Evolutionary conservation across 345 rosid genomes (phyloP), one percentile per base, ranked within the genome.

Genomic region (Bruguiera sexangula): DNA sequence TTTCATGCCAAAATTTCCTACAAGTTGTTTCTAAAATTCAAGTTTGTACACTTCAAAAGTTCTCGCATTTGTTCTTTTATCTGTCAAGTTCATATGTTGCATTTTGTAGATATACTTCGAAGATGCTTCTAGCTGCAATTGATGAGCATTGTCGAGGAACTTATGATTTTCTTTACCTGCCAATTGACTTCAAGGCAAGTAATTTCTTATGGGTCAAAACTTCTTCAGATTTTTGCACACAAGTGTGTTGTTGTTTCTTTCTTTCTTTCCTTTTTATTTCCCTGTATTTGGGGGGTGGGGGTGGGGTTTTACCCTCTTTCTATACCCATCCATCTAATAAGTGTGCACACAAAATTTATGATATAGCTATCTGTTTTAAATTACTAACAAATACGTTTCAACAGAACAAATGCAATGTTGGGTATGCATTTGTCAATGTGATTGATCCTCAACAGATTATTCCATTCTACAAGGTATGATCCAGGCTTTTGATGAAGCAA

Each of bases 351-450:
- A 43, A 11, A 43, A 43, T 43, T 43, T 43, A 43, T 43, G 50
- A 13, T 43, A 43, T 43, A 10, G 46, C 46, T 39, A 39, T 55
- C 29, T 56, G 29, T 3, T 27, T 22, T 5, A 22, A 21, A 56
- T 10, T 27, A 4, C 60, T 56, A 24, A 56, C 6, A 32, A 19
- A 37, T 50, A 30, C 32, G 56, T 56, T 55, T 39, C 56, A n/a
- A 51, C 89, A 91, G 97, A 91, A 91, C 80, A 91, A 91, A 75
- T 91, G 97, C 86, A 91, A 91, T 52, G 97, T 91, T 75, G 97
- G 97, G 59, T 91, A 91, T 79, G 96, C 97, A 51, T 91, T 91
- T 75, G 87, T 91, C 84, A 91, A 91, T 83, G 83, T 91, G 85
- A 80, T 80, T 29, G 89, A 87, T 82, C 96, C 97, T 68, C 75